Evolutionary conservation across 305 asterid species (phyloP).

Genomic region (Fraxinus velutina): DNA sequence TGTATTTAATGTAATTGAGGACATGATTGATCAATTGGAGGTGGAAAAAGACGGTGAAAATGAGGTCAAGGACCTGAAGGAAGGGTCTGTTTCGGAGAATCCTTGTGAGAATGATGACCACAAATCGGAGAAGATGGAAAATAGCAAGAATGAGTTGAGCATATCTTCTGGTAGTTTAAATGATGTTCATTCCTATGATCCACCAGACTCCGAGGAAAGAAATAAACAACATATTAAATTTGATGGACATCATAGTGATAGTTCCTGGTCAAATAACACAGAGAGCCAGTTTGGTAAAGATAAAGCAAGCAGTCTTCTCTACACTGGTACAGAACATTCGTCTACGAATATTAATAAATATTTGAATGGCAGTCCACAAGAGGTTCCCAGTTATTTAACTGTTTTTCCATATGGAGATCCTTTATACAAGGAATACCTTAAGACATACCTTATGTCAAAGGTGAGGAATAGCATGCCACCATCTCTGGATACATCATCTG

Average conservation of each 20-base stretch:
- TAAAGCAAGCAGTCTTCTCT: constrained; percentile 26
- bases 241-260: constrained; percentile 20
- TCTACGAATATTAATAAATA: constrained; percentile 29
- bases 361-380: constrained; percentile 34
- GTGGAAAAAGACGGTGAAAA: constrained; percentile 41
- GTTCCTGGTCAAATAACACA: constrained; percentile 23
- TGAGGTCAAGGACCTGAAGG: constrained; percentile 33
- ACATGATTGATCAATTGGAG: constrained; percentile 73
- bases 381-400: constrained; percentile 30
- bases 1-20: constrained; percentile 80
- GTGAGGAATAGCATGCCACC: constrained; percentile 35
- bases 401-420: constrained; percentile 45
- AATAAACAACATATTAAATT: constrained; percentile 3
- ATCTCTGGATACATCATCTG: constrained; percentile 42
- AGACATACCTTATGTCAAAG: constrained; percentile 41
- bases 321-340: constrained; percentile 36
- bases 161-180: constrained; percentile 26
- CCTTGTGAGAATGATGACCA: constrained; percentile 23
- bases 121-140: constrained; percentile 31
- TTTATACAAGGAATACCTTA: constrained; percentile 50
- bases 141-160: constrained; percentile 18
- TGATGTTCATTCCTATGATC: constrained; percentile 27
- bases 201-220: constrained; percentile 21
- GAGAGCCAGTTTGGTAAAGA: constrained; percentile 31
- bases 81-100: constrained; percentile 29